phyloP scores from a whole-genome alignment of 2,329 filamentous ascomycete genomes.

The Phyllosticta capitalensis region DNA sequence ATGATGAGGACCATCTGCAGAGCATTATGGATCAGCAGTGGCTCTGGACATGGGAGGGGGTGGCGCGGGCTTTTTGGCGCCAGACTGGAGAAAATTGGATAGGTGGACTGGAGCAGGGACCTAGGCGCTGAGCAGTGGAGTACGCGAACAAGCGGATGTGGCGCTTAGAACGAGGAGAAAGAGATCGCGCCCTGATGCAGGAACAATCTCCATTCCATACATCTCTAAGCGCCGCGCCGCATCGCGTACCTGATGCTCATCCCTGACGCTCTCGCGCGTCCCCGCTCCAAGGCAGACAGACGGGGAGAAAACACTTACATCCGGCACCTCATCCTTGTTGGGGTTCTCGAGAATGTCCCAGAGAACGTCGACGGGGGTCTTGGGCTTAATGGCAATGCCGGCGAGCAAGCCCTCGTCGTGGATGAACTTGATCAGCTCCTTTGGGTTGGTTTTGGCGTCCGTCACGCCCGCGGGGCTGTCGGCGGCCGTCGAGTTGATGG shows the following conservation, averaged over 20 bases:
- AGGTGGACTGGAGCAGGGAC: neutral
- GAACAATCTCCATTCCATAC: neutral
- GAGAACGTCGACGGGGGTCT: slow-evolving; percentile 80
- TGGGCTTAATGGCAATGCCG: slow-evolving; percentile 91
- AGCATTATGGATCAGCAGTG: neutral
- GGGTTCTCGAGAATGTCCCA: slow-evolving; percentile 77
- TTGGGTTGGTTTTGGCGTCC: slow-evolving; percentile 67
- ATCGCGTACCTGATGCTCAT: neutral
- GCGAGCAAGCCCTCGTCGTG: slow-evolving; percentile 82
- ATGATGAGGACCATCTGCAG: slow-evolving; percentile 92
- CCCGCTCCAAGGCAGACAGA: neutral
- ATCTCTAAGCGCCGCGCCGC: neutral
- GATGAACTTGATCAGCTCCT: slow-evolving; percentile 80
- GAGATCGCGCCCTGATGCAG: neutral
- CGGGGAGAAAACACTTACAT: slow-evolving; percentile 51
- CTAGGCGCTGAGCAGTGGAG: neutral
- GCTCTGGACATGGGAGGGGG: neutral
- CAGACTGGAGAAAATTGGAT: neutral
- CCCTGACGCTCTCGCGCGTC: neutral
- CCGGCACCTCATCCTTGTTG: slow-evolving; percentile 67
- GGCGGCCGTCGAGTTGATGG: slow-evolving; percentile 70
- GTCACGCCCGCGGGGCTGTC: slow-evolving; percentile 63
- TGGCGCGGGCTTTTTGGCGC: neutral
- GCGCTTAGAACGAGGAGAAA: neutral
- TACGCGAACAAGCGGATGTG: neutral